Evolutionary conservation across 1,284 basidiomycete species (phyloP).

Genomic region (Leccinum pachyderme): DNA sequence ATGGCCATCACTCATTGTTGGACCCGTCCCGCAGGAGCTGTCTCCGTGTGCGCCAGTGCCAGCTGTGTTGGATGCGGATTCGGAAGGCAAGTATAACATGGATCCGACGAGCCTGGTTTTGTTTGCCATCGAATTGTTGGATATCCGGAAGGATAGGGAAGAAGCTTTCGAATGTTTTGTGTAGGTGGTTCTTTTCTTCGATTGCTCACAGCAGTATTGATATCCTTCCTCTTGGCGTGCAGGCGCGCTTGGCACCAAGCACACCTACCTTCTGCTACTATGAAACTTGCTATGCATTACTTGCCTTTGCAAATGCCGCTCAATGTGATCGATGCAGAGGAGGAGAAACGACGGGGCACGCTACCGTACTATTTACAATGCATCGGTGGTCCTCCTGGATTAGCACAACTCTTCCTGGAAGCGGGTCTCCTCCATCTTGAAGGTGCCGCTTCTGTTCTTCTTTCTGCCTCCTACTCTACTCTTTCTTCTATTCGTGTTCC

Average conservation of each 20-base stretch:
- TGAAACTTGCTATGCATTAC: constrained; percentile 71
- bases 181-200: constrained; percentile 42
- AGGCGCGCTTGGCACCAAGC: constrained; percentile 80
- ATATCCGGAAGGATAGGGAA: constrained; percentile 68
- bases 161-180: constrained; percentile 78
- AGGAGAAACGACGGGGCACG: constrained; percentile 48
- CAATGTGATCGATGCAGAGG: constrained; percentile 33
- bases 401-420: constrained; percentile 72
- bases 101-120: constrained; percentile 75
- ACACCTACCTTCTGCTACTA: constrained; percentile 67
- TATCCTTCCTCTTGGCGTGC: background rate
- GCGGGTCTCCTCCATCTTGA: constrained; percentile 74
- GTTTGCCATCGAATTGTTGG: constrained; percentile 63
- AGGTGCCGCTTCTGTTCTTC: constrained; percentile 63
- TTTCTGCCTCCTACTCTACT: constrained; percentile 68
- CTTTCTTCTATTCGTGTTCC: constrained; percentile 71
- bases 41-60: constrained; percentile 53
- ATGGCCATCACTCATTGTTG: constrained; percentile 75
- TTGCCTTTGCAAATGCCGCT: constrained; percentile 51
- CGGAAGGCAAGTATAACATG: constrained; percentile 70
- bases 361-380: constrained; percentile 59
- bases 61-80: constrained; percentile 47
- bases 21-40: constrained; percentile 62
- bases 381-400: constrained; percentile 57
- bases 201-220: background rate